Evolutionary conservation across 176 grass and related monocot species (phyloP).

Genomic region (Ensete glaucum): DNA sequence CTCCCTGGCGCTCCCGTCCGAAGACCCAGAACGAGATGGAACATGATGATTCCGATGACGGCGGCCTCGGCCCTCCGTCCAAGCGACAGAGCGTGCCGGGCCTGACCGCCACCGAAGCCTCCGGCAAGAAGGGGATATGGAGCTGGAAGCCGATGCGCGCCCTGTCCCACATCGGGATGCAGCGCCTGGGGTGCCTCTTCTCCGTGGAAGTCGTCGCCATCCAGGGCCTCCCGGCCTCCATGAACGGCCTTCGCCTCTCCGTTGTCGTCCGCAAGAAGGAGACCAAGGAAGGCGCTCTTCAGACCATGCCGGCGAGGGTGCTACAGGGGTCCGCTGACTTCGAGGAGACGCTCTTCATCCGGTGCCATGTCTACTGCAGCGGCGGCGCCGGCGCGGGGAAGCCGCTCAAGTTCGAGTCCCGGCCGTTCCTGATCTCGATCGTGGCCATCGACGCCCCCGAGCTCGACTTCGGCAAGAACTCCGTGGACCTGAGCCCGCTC

Average conservation of each 20-base stretch:
- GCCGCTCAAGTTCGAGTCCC: constrained; percentile 48
- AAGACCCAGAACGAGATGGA: constrained; percentile 25
- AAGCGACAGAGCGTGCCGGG: constrained; percentile 40
- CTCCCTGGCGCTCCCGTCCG: constrained; percentile 55
- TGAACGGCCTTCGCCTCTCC: constrained; percentile 86
- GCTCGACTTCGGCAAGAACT: constrained; percentile 61
- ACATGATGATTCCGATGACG: constrained; percentile 8
- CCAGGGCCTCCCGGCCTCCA: constrained; percentile 63
- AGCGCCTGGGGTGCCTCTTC: constrained; percentile 68
- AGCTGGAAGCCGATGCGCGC: constrained; percentile 69
- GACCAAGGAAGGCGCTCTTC: constrained; percentile 70
- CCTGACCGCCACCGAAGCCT: background rate
- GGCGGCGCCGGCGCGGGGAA: constrained; percentile 45
- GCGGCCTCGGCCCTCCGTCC: constrained; percentile 9
- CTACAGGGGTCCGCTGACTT: constrained; percentile 62
- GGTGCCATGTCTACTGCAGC: constrained; percentile 76
- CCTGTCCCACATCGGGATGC: constrained; percentile 70
- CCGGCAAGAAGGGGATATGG: constrained; percentile 76
- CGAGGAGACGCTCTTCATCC: constrained; percentile 83
- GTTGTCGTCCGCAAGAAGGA: constrained; percentile 85
- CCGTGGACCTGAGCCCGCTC: constrained; percentile 56
- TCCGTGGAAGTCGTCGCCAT: constrained; percentile 71
- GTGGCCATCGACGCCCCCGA: constrained; percentile 76
- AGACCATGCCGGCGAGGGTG: constrained; percentile 81
- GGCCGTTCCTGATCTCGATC: constrained; percentile 46